Conservation (phyloP, 2,329 filamentous ascomycete genomes). For the Orbilia oligospora region DNA sequence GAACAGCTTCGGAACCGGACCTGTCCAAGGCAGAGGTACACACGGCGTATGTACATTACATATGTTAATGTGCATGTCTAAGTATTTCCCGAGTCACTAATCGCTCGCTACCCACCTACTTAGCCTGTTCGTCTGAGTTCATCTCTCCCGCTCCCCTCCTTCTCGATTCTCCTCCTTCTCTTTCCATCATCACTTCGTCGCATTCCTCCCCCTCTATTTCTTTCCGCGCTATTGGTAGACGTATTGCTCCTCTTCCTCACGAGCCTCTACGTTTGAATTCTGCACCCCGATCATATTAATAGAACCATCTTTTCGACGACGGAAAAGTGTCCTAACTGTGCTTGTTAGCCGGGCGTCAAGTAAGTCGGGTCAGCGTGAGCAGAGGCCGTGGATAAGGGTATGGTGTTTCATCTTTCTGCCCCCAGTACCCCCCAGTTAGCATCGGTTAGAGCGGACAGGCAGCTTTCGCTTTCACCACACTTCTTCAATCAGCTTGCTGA, state of each 20-base stretch:
- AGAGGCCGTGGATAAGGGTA: conserved; percentile 40
- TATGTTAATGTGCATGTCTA: conserved; percentile 19
- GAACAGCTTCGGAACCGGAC: conserved; percentile 29
- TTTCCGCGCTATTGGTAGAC: conserved; percentile 20
- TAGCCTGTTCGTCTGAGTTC: conserved; percentile 13
- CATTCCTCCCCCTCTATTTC: conserved; percentile 24
- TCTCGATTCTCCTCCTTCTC: conserved; percentile 28
- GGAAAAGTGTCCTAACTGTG: conserved; percentile 13
- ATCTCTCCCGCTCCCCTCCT: conserved; percentile 33
- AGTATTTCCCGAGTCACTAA: conserved; percentile 16
- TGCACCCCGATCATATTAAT: conserved; percentile 4
- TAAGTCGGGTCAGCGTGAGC: conserved; percentile 24
- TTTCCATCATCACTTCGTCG: conserved; percentile 26
- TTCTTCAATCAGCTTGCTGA: conserved; percentile 61
- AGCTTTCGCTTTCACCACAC: conserved; percentile 47
- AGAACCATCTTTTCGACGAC: conserved; percentile 1
- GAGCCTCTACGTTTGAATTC: conserved; percentile 4
- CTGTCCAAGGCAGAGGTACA: conserved; percentile 26
- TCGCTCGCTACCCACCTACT: conserved; percentile 15
- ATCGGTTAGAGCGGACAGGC: conserved; percentile 58
- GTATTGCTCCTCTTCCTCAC: background rate
- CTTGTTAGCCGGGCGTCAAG: conserved; percentile 44
- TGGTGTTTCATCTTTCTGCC: conserved; percentile 56
- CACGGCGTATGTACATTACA: conserved; percentile 13
- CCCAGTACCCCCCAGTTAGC: conserved; percentile 45